Conservation (phyloP, 257 asterid species). For the Primulina eburnea region DNA sequence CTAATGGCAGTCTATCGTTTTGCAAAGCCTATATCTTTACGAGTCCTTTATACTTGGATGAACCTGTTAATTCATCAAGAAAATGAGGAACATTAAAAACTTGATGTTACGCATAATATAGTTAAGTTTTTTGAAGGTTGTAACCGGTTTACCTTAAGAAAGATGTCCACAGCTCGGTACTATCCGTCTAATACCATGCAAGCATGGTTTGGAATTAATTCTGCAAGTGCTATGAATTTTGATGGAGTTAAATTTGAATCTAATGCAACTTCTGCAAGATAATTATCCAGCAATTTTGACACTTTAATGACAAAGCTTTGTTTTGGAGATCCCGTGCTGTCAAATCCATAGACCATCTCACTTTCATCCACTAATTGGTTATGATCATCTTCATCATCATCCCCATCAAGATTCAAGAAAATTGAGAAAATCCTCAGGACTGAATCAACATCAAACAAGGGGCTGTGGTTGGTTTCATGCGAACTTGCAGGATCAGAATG, state of each 20-base stretch:
- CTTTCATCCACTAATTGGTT: background rate
- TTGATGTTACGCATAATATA: background rate
- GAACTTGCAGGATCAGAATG: slow-evolving; percentile 48
- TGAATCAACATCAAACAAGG: slow-evolving; percentile 53
- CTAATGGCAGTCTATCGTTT: slow-evolving; percentile 58
- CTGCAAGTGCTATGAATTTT: slow-evolving; percentile 50
- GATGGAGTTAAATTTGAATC: slow-evolving; percentile 61
- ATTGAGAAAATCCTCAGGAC: slow-evolving; percentile 52
- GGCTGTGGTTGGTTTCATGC: slow-evolving; percentile 36
- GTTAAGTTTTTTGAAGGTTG: background rate
- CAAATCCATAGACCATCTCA: slow-evolving; percentile 50
- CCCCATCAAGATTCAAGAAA: slow-evolving; percentile 61
- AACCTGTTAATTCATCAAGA: slow-evolving; percentile 30
- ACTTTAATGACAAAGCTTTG: slow-evolving; percentile 59
- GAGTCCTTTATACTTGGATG: slow-evolving; percentile 52
- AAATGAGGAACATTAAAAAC: background rate
- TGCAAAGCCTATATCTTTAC: slow-evolving; percentile 57
- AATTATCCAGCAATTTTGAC: slow-evolving; percentile 56
- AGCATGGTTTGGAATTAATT: slow-evolving; percentile 66
- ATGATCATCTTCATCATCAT: slow-evolving; percentile 38
- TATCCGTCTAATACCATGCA: slow-evolving; percentile 65
- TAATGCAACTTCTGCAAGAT: slow-evolving; percentile 65
- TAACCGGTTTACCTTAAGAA: slow-evolving; percentile 49
- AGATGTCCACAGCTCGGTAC: slow-evolving; percentile 65
- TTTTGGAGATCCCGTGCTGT: slow-evolving; percentile 47